These are phyloP conservation scores for Claviceps digitariae DNA, from an alignment of 2,329 filamentous ascomycete species.

Conservation along the genomic window DNA sequence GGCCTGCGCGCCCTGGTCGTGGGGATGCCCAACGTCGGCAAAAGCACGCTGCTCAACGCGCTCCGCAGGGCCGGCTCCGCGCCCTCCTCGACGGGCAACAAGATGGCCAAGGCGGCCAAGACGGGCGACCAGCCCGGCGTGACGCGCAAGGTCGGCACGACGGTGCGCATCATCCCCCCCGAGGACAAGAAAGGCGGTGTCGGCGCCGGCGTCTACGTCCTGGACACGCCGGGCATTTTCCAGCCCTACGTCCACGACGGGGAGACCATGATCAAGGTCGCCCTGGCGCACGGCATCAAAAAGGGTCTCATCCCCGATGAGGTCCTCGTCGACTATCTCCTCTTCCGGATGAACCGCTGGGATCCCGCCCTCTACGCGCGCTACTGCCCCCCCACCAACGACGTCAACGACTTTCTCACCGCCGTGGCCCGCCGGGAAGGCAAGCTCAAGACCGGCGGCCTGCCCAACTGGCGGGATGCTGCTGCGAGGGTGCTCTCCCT, in stretches of 20 bases:
- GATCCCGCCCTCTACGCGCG: conserved; percentile 47
- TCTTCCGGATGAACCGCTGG: conserved; percentile 66
- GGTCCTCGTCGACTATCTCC: conserved; percentile 77
- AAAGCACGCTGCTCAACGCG: conserved; percentile 85
- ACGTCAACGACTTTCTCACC: conserved; percentile 59
- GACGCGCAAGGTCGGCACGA: conserved; percentile 70
- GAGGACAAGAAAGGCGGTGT: conserved; percentile 30
- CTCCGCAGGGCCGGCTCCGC: conserved; percentile 52
- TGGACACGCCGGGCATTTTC: conserved; percentile 93
- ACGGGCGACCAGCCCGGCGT: conserved; percentile 84
- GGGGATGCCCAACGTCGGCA: conserved; percentile 96
- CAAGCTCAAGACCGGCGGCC: conserved; percentile 58
- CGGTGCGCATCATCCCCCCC: conserved; percentile 57
- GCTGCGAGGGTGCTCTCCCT: conserved; percentile 70
- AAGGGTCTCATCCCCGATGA: conserved; percentile 69
- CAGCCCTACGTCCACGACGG: conserved; percentile 78
- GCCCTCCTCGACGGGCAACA: background rate
- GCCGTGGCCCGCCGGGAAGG: conserved; percentile 63
- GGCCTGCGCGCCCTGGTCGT: conserved; percentile 80
- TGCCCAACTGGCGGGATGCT: conserved; percentile 55
- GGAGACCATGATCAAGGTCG: conserved; percentile 89
- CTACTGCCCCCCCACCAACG: conserved; percentile 66
- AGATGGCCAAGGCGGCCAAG: conserved; percentile 51
- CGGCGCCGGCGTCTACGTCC: conserved; percentile 59
- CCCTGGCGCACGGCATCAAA: conserved; percentile 80